These are phyloP conservation scores for Lachancea waltii DNA, from an alignment of 805 yeast species.

Conservation along the genomic window DNA sequence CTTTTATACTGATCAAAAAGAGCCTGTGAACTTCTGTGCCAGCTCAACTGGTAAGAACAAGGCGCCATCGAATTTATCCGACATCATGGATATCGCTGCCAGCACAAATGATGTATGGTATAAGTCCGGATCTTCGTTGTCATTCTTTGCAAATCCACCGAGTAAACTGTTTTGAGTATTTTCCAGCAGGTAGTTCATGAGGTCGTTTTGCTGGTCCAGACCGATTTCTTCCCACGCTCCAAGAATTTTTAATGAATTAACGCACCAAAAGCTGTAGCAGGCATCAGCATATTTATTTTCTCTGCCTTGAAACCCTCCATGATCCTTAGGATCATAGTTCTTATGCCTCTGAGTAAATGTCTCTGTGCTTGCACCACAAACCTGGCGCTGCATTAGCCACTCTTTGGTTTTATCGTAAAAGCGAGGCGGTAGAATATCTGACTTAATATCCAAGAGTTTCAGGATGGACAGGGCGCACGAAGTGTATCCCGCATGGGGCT, in stretches of 20 bases:
- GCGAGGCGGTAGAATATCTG: not conserved
- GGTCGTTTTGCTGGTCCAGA: not conserved
- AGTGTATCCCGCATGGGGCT: slow-evolving; percentile 82
- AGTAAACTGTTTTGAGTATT: slow-evolving; percentile 53
- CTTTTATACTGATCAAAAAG: not conserved
- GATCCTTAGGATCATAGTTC: slow-evolving; percentile 41
- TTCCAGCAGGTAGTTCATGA: slow-evolving; percentile 39
- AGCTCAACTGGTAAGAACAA: slow-evolving; percentile 24
- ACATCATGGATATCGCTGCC: slow-evolving; percentile 42
- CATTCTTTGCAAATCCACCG: slow-evolving; percentile 78
- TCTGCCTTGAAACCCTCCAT: slow-evolving; percentile 83
- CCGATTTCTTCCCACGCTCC: slow-evolving; percentile 7
- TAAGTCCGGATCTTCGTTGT: slow-evolving; percentile 61
- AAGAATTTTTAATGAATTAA: slow-evolving; percentile 50
- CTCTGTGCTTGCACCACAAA: slow-evolving; percentile 21
- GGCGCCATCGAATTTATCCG: slow-evolving; percentile 26
- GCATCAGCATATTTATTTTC: slow-evolving; percentile 81
- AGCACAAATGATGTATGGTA: slow-evolving; percentile 59
- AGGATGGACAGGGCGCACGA: slow-evolving; percentile 70
- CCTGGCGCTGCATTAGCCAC: slow-evolving; percentile 65
- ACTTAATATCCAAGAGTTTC: slow-evolving; percentile 11
- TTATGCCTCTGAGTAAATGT: slow-evolving; percentile 27
- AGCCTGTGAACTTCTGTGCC: not conserved
- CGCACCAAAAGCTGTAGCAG: slow-evolving; percentile 82
- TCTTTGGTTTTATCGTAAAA: slow-evolving; percentile 39